A percentile compares a stretch with the other conserved stretches of the same genome.
Conservation (phyloP, 2,329 filamentous ascomycete species). For the Hymenoscyphus fructigenus region DNA sequence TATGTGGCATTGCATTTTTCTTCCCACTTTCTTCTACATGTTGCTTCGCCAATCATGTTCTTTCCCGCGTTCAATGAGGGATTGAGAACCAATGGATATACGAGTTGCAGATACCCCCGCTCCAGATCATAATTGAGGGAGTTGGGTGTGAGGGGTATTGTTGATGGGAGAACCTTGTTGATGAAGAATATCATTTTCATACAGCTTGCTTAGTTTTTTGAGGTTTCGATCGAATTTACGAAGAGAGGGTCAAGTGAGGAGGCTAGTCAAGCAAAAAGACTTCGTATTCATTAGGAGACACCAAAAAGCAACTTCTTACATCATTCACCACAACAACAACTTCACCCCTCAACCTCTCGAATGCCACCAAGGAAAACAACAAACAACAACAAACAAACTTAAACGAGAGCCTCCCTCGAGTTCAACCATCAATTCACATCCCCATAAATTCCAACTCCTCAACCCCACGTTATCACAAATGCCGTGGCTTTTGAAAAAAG, state of each 20-base stretch:
- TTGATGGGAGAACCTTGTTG: neutral
- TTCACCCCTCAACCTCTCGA: neutral
- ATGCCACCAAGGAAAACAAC: neutral
- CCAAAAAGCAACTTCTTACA: neutral
- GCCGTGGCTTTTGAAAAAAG: neutral
- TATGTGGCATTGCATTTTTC: no score
- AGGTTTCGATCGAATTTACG: neutral
- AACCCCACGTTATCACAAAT: neutral
- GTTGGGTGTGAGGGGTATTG: no score
- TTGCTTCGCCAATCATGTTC: no score
- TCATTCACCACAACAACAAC: neutral
- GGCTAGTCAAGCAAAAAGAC: neutral
- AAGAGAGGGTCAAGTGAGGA: neutral
- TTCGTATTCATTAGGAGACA: slow-evolving; percentile 1
- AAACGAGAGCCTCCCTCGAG: neutral
- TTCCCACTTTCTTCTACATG: no score
- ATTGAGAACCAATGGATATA: no score
- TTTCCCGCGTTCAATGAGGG: no score
- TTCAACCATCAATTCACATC: neutral
- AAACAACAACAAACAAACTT: neutral
- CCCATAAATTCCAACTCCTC: neutral
- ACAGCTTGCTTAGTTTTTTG: no score
- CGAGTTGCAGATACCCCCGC: no score
- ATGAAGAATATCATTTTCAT: no score
- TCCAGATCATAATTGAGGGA: no score